phyloP scores from a whole-genome alignment of 2,329 filamentous ascomycete genomes.

The Aspergillus puulaauensis region DNA sequence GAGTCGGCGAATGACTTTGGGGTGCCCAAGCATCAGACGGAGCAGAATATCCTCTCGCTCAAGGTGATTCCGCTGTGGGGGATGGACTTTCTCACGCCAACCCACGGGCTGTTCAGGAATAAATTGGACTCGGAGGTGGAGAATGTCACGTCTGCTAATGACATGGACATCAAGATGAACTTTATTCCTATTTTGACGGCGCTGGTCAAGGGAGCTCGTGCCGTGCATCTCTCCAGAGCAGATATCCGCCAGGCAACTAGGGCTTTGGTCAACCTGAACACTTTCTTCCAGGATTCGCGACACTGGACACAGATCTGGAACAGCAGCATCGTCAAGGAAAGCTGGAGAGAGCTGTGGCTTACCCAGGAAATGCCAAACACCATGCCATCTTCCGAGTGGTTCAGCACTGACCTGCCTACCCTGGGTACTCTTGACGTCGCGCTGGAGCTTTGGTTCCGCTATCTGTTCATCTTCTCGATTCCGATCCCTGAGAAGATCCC shows the following conservation, averaged over 20 bases:
- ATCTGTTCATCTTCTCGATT: slow-evolving; percentile 58
- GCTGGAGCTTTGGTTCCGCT: slow-evolving; percentile 43
- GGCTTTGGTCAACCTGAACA: slow-evolving; percentile 50
- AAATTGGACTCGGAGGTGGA: slow-evolving; percentile 54
- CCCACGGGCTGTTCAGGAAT: slow-evolving; percentile 56
- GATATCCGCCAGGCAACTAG: slow-evolving; percentile 49
- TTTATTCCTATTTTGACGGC: slow-evolving; percentile 55
- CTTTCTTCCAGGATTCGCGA: slow-evolving; percentile 50
- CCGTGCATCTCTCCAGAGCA: slow-evolving; percentile 42
- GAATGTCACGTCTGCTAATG: slow-evolving; percentile 45
- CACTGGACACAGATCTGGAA: slow-evolving; percentile 52
- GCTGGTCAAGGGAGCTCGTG: slow-evolving; percentile 52
- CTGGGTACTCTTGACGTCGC: slow-evolving; percentile 37
- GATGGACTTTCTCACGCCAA: slow-evolving; percentile 53
- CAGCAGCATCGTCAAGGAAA: slow-evolving; percentile 44
- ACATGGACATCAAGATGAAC: slow-evolving; percentile 51
- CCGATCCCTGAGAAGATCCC: slow-evolving; percentile 57
- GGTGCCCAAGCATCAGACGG: slow-evolving; percentile 56
- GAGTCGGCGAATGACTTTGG: slow-evolving; percentile 58
- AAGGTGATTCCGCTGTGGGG: slow-evolving; percentile 58
- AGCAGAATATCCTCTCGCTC: slow-evolving; percentile 55
- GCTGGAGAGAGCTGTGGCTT: slow-evolving; percentile 50
- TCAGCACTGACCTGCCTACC: slow-evolving; percentile 40
- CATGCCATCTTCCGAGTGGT: slow-evolving; percentile 36
- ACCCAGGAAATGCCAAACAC: slow-evolving; percentile 44